phyloP scores from a whole-genome alignment of 768 basidiomycete genomes.

The Suillus paluster region DNA sequence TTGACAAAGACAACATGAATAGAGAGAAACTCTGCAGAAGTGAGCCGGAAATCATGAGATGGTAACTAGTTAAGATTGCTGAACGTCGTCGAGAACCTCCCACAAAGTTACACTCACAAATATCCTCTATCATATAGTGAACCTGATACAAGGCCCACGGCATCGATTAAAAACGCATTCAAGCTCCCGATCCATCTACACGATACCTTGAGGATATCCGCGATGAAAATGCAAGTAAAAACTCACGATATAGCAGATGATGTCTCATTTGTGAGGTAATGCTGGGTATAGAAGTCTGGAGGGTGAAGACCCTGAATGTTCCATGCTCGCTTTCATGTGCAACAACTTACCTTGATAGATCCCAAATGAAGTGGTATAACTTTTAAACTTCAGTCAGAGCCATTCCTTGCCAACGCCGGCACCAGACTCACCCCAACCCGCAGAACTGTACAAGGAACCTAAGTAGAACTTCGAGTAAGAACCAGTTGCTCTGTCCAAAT shows the following conservation, averaged over 20 bases:
- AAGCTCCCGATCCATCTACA: background rate
- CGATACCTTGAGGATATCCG: background rate
- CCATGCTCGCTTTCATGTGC: background rate
- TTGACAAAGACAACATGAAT: conserved; percentile 43
- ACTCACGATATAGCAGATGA: conserved; percentile 4
- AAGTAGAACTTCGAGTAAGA: background rate
- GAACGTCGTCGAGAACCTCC: background rate
- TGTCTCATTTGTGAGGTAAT: background rate
- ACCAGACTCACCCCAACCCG: background rate
- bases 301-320: background rate
- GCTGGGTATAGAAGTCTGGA: background rate
- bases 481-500: no score
- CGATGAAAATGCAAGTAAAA: background rate
- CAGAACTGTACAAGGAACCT: background rate
- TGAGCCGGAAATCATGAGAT: conserved; percentile 28
- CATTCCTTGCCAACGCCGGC: background rate
- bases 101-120: background rate
- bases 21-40: conserved; percentile 32
- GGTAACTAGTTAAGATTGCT: conserved; percentile 1
- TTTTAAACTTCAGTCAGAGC: background rate
- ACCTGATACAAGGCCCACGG: background rate
- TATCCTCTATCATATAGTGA: background rate
- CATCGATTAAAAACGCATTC: background rate
- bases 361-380: background rate
- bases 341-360: background rate